Base-by-base conservation (phyloP, 129 eudicot genomes). In the Cynara cardunculus region DNA sequence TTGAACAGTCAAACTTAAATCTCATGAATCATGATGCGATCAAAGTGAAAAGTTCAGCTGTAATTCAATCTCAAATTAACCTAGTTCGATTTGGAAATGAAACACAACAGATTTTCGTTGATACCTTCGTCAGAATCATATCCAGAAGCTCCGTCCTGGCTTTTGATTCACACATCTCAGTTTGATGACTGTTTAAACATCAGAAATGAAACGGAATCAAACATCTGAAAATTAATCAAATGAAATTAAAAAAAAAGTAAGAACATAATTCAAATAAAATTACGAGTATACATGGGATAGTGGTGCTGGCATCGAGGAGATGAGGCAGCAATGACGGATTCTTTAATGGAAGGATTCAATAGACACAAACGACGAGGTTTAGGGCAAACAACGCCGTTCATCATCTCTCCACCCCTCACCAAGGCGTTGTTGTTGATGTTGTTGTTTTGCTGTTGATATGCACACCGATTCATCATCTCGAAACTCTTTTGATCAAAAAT, bases 91-190 rank as follows among this genome's bases (percentile, higher is more conserved):
- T 46, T 49, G 25, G 1, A 49, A 74, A n/a, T 74, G 13, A 44
- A 73, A 13, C 61, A 32, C 31, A 14, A 25, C 21, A 14, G 7
- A 41, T 27, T 56, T 44, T 13, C 14, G 28, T 72, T 18, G 4
- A 2, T 83, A 90, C 95, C 95, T 90, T 86, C 11, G 82, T 64
- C 27, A 87, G 82, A 78, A 90, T 84, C 67, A 88, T 77, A 77
- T 90, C 95, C 2, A 90, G 85, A 71, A 90, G 88, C 61, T 90
- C 95, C 13, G 83, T 76, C 79, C 89, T 90, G 12, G 90, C 89
- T 65, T 76, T 86, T 5, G 87, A 75, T 71, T 88, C 89, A 77
- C 61, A 49, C 31, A 71, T 35, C 74, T 85, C 90, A 22, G 76
- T 19, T 67, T 86, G 86, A 18, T 80, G 78, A 82, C 87, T 86